A percentile compares a stretch with the other conserved stretches of the same genome.
Conservation (phyloP, 78 protist genomes). For the Andalucia godoyi region DNA sequence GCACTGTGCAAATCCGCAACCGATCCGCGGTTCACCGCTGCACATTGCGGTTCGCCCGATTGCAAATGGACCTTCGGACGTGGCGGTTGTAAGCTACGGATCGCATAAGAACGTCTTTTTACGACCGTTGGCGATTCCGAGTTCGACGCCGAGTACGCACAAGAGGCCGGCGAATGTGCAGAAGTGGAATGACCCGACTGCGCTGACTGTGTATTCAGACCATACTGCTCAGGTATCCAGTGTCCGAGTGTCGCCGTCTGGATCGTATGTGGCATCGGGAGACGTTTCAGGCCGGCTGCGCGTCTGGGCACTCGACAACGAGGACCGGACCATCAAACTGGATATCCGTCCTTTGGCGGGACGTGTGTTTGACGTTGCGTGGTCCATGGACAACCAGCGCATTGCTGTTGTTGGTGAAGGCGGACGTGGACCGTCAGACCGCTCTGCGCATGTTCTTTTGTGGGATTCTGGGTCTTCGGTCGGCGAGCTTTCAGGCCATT, state of each 20-base stretch:
- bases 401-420: slow-evolving; percentile 88
- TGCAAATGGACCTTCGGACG: too few species aligned
- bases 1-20: too few species aligned
- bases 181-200: slow-evolving; percentile 29
- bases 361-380: slow-evolving; percentile 67
- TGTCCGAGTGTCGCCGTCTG: slow-evolving; percentile 76
- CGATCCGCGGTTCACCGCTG: too few species aligned
- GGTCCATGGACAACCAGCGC: slow-evolving; percentile 83
- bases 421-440: too few species aligned
- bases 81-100: too few species aligned
- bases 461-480: slow-evolving; percentile 70
- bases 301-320: slow-evolving; percentile 73
- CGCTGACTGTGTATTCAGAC: slow-evolving; percentile 63
- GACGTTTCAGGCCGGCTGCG: slow-evolving; percentile 64
- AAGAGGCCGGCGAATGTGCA: too few species aligned
- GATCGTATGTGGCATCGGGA: slow-evolving; percentile 65
- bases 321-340: slow-evolving; percentile 63
- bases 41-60: too few species aligned
- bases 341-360: slow-evolving; percentile 51
- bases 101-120: too few species aligned
- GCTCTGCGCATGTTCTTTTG: slow-evolving; percentile 39
- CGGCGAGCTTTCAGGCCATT: slow-evolving; percentile 82
- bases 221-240: slow-evolving; percentile 64
- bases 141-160: too few species aligned
- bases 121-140: too few species aligned